Base-by-base conservation (phyloP, 2,329 filamentous ascomycete genomes). In the Cyclaneusma minus region DNA sequence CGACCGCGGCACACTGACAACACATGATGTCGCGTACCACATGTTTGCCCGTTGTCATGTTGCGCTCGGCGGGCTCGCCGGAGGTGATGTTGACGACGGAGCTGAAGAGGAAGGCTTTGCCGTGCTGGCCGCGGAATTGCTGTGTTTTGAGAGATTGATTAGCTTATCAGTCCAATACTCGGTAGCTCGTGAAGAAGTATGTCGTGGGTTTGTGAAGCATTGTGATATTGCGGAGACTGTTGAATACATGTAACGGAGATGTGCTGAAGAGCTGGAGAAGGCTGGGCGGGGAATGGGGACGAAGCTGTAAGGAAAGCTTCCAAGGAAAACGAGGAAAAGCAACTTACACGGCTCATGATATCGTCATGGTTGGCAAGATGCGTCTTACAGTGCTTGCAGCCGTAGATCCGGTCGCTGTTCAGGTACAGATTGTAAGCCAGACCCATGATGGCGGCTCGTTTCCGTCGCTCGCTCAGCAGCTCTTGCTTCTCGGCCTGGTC, bases 91-190 rank as follows among this genome's bases (percentile, higher is more conserved):
- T 98, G 52, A 98, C 89, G 29, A 98, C 89, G 35, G 53, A 72
- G 55, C 87, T 80, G 64, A 98, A 95, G 39, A 98, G 76, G 56
- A 85, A 98, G 29, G 89, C 89, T 58, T 95, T 95, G 49, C 89
- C 89, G 53, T 95, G 87, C 52, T 95, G 87, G 45, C 89, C 89
- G 35, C 89, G 83, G 61, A 98, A 98, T 58, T 92, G 94, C 84
- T 95, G 51, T 25, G 12, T 14, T 22, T 18, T 20, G 27, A 17
- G 13, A 26, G n/a, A 18, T n/a, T 7, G 8, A 29, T 10, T 11
- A 20, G 18, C 11, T 11, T 11, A 11, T 20, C 18, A 20, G 8
- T 11, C n/a, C n/a, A n/a, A n/a, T n/a, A n/a, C n/a, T n/a, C n/a
- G n/a, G n/a, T n/a, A n/a, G n/a, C n/a, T n/a, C n/a, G n/a, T n/a